These are phyloP conservation scores for Pichia rugopelliculosa DNA, from an alignment of 805 yeast species.

Conservation along the genomic window DNA sequence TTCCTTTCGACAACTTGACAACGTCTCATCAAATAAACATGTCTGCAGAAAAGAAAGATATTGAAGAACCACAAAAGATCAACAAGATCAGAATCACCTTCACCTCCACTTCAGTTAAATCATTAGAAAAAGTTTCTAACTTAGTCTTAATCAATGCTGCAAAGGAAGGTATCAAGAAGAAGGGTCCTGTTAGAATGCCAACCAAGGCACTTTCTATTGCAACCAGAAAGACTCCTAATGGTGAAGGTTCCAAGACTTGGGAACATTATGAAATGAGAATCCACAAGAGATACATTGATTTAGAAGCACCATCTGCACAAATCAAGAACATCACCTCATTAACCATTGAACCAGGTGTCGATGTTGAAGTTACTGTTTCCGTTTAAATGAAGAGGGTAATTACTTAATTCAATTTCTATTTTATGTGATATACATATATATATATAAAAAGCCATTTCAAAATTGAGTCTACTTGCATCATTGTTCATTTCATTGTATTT, in stretches of 20 bases:
- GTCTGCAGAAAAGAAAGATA: conserved; percentile 81
- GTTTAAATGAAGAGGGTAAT: conserved; percentile 51
- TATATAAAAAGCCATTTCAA: neutral
- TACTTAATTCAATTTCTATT: neutral
- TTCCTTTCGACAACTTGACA: conserved; percentile 5
- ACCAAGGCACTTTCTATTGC: conserved; percentile 96
- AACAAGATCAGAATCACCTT: conserved; percentile 98
- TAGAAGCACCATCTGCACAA: conserved; percentile 89
- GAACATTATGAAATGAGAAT: conserved; percentile 99
- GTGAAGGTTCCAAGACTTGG: conserved; percentile 99
- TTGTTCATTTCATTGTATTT: conserved; percentile 10
- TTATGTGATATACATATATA: neutral
- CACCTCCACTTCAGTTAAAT: conserved; percentile 98
- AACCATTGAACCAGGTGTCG: conserved; percentile 99
- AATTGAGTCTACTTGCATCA: conserved; percentile 38
- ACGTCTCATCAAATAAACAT: conserved; percentile 38
- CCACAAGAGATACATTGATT: conserved; percentile 99
- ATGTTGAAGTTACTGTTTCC: conserved; percentile 90
- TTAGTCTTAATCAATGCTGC: conserved; percentile 85
- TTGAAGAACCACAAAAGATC: conserved; percentile 73
- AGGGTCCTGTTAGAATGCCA: conserved; percentile 99
- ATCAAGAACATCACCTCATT: conserved; percentile 96
- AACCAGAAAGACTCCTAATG: conserved; percentile 99
- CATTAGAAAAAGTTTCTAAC: conserved; percentile 91
- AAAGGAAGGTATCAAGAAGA: conserved; percentile 75